Conservation (phyloP, 345 rosid species). For the Brassica rapa region DNA sequence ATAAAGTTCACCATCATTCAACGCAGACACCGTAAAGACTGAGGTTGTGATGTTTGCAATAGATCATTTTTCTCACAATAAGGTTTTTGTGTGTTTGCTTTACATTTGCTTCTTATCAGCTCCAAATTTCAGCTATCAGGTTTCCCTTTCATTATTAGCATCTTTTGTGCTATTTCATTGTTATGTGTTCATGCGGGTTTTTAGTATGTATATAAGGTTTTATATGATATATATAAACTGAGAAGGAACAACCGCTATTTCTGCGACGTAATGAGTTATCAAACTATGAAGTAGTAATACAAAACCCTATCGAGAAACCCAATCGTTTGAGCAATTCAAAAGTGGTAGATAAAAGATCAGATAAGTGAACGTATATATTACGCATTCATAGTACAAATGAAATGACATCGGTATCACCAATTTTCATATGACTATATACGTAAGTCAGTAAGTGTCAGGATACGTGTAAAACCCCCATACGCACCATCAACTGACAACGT, state of each 20-base stretch:
- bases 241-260: neutral
- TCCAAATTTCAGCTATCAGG: constrained; percentile 13
- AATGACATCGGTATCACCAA: neutral
- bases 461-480: neutral
- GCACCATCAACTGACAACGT: neutral
- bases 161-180: neutral
- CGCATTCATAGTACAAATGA: neutral
- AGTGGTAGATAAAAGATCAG: neutral
- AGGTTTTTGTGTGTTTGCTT: neutral
- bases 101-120: neutral
- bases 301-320: neutral
- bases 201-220: neutral
- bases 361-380: neutral
- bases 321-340: neutral
- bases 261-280: neutral
- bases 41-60: neutral
- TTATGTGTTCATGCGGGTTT: neutral
- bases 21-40: neutral
- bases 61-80: neutral
- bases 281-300: neutral
- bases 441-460: neutral
- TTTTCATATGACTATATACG: neutral
- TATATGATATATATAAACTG: neutral
- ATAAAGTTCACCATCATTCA: constrained; percentile 21
- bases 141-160: constrained; percentile 7